Conservation (phyloP, 179 eudicot species). For the Nepenthes alata region DNA sequence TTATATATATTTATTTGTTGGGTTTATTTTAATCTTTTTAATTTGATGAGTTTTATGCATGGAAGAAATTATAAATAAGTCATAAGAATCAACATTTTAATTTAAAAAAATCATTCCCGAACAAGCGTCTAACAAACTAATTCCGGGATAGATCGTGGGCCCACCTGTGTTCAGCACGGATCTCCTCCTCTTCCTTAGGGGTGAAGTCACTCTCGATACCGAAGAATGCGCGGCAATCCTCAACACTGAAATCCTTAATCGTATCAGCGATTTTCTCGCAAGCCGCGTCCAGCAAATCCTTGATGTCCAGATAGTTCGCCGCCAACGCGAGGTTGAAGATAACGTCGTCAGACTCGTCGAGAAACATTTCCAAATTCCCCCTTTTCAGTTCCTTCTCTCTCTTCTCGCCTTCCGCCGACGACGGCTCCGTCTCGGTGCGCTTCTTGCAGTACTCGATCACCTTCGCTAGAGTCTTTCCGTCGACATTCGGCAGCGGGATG, state of each 20-base stretch:
- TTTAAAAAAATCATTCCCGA: too few species aligned
- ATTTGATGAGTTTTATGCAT: too few species aligned
- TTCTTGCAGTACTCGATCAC: conserved; percentile 11
- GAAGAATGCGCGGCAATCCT: conserved; percentile 5
- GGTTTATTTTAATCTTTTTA: too few species aligned
- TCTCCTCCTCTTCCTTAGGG: conserved; percentile 10
- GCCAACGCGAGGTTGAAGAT: conserved; percentile 10
- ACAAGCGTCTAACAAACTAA: too few species aligned
- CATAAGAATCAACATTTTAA: too few species aligned
- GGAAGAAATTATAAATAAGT: too few species aligned
- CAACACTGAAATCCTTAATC: conserved; percentile 5
- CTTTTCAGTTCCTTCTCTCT: background rate
- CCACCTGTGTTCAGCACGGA: conserved; percentile 2
- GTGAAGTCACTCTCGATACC: conserved; percentile 13
- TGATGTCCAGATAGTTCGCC: conserved; percentile 13
- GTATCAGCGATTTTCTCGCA: conserved; percentile 8
- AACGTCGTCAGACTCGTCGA: background rate
- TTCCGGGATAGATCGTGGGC: background rate
- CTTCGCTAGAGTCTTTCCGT: conserved; percentile 5
- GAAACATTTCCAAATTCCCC: conserved; percentile 5
- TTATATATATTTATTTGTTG: too few species aligned
- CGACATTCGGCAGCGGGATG: conserved; percentile 10
- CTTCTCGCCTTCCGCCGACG: background rate
- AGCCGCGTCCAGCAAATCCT: conserved; percentile 2
- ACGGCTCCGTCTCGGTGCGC: conserved; percentile 1